These are phyloP conservation scores for Hypoxylon sp. DNA, from an alignment of 2,329 filamentous ascomycete species.

Conservation along the genomic window DNA sequence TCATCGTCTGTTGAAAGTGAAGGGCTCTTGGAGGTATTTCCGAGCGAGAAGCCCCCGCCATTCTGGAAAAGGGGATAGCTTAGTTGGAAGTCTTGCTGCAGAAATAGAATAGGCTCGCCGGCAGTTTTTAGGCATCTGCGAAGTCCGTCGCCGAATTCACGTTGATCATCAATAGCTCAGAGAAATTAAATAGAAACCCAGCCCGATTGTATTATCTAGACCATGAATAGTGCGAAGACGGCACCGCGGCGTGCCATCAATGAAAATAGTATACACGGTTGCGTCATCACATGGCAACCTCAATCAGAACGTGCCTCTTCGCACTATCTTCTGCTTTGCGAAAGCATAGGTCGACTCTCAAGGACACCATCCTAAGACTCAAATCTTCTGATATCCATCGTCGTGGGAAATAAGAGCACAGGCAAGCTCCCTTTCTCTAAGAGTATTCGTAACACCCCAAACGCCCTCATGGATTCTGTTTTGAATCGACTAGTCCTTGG, in stretches of 20 bases:
- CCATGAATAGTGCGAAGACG: background rate
- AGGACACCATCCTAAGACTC: background rate
- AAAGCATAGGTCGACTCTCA: background rate
- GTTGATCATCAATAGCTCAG: background rate
- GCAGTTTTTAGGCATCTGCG: background rate
- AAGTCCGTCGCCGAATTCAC: background rate
- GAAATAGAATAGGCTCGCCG: background rate
- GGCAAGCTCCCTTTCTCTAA: background rate
- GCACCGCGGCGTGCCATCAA: background rate
- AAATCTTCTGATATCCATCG: background rate
- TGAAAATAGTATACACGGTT: background rate
- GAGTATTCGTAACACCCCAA: background rate
- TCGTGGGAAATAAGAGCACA: background rate
- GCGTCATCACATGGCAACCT: background rate
- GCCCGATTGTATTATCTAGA: background rate
- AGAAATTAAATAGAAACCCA: background rate
- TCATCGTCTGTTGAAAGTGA: too few relatives aligned
- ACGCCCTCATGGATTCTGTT: background rate
- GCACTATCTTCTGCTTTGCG: background rate
- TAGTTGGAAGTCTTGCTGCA: background rate
- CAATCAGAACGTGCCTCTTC: background rate
- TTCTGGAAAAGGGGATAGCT: background rate
- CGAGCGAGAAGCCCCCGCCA: too few relatives aligned
- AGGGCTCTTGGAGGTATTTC: too few relatives aligned
- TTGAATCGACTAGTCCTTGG: slow-evolving; percentile 54